Conservation (phyloP, 176 grass and related monocot genomes). For the Eragrostis nindensis region DNA sequence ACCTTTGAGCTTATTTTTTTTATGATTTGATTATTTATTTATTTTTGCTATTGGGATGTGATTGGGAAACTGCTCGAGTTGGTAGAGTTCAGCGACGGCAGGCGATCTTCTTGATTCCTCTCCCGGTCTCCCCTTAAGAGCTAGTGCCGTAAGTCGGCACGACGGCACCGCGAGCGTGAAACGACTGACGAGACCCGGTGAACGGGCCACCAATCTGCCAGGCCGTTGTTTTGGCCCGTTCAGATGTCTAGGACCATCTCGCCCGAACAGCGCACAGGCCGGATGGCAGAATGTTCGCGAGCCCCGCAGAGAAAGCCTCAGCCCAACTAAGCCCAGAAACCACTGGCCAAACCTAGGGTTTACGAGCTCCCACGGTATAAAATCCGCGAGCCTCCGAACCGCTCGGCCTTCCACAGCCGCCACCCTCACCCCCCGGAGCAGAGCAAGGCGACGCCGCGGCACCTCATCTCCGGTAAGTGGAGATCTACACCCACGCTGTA, state of each 20-base stretch:
- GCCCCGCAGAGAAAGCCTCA: background rate
- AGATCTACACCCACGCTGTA: background rate
- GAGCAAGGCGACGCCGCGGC: slow-evolving; percentile 26
- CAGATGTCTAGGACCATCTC: too few species aligned
- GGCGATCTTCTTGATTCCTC: too few species aligned
- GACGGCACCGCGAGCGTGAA: background rate
- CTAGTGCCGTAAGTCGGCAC: too few species aligned
- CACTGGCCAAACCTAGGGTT: slow-evolving; percentile 46
- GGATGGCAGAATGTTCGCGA: background rate
- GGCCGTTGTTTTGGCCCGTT: background rate
- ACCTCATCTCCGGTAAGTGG: slow-evolving; percentile 39
- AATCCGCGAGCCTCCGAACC: background rate
- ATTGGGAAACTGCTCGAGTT: too few species aligned
- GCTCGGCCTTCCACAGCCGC: slow-evolving; percentile 17
- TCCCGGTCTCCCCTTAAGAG: too few species aligned
- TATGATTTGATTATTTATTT: too few species aligned
- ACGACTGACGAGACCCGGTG: background rate
- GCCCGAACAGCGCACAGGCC: background rate
- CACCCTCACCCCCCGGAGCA: slow-evolving; percentile 9
- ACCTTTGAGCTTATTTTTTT: too few species aligned
- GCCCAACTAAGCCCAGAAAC: background rate
- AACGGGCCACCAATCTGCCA: background rate
- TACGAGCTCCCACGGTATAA: slow-evolving; percentile 36
- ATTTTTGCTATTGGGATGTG: too few species aligned
- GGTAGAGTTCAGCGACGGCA: too few species aligned